Evolutionary conservation across 345 rosid genomes (phyloP).

Genomic region (Passiflora organensis): DNA sequence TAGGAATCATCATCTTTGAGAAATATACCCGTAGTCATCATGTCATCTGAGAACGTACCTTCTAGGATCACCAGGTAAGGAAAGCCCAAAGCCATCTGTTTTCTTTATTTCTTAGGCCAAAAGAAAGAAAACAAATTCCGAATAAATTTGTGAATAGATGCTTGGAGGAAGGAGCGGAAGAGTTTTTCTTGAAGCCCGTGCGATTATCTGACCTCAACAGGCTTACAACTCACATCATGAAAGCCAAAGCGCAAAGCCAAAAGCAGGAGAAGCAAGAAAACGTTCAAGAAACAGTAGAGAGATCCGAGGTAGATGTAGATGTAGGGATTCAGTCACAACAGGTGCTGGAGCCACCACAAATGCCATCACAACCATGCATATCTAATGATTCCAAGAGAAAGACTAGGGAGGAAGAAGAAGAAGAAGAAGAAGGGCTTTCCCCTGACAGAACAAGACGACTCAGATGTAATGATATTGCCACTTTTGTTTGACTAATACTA

Average conservation of each 20-base stretch:
- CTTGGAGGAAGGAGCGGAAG: constrained; percentile 72
- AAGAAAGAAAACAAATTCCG: not conserved
- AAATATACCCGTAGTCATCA: constrained; percentile 65
- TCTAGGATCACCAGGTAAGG: constrained; percentile 55
- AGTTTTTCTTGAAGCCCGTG: constrained; percentile 65
- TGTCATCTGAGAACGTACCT: constrained; percentile 81
- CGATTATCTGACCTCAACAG: constrained; percentile 44
- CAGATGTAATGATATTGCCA: constrained; percentile 37
- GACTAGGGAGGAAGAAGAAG: constrained; percentile 51
- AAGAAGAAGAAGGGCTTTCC: constrained; percentile 54
- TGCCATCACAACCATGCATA: constrained; percentile 4
- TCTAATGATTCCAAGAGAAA: constrained; percentile 48
- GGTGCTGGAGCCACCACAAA: not conserved
- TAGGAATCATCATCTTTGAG: constrained; percentile 58
- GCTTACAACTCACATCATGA: constrained; percentile 51
- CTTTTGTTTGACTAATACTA: constrained; percentile 26
- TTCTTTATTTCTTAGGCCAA: not conserved
- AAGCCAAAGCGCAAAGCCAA: constrained; percentile 31
- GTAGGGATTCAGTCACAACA: not conserved
- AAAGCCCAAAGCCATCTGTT: not conserved
- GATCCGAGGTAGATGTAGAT: not conserved
- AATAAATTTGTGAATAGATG: constrained; percentile 33
- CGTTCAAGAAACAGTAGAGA: constrained; percentile 16
- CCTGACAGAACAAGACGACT: constrained; percentile 51
- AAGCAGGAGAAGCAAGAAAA: constrained; percentile 15